Evolutionary conservation across 192 early-diverging fungal species (phyloP), one percentile per base, ranked within the genome.

Genomic region (Coemansia sp.): DNA sequence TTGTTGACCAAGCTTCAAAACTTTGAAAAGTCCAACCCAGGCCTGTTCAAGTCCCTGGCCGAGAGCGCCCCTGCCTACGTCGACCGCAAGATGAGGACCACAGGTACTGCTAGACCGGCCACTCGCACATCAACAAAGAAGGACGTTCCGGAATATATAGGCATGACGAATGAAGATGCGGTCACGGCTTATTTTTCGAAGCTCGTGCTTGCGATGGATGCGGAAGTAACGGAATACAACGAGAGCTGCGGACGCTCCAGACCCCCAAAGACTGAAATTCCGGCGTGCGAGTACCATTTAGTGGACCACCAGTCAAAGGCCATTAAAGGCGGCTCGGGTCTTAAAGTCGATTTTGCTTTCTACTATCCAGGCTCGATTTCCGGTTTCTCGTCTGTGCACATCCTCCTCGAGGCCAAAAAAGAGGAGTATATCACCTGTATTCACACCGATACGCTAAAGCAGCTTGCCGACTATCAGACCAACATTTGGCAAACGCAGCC

Each of bases 381-480:
- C 11, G 9, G 33, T n/a, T 36, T 60, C 2, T 13, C 22, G 0
- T 36, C 31, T 2, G 57, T 60, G 5, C 57, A 60, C n/a, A 36
- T 60, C 5, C 0, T 60, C 8, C 15, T 33, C 4, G 57, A 60
- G 15, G 57, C 57, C 13, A 60, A 60, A 24, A 15, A 29, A 12
- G 57, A 38, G 29, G 15, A 36, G 33, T 15, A 18, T 60, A 33
- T 13, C 29, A 29, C 1, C 0, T 4, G 36, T 10, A 60, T 60
- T 8, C 9, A 33, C 33, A 12, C 4, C 13, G 31, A 36, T 1
- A 60, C 57, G 31, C 69, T 63, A 71, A 83, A 68, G 34, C 82
- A 66, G 63, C 40, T 82, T 41, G 80, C 62, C 22, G 55, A 73
- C 40, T 82, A 76, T 15, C 71, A 63, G 6, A 11, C 24, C 13